phyloP scores from a whole-genome alignment of 2,329 filamentous ascomycete genomes.

The Pezicula carpinea region DNA sequence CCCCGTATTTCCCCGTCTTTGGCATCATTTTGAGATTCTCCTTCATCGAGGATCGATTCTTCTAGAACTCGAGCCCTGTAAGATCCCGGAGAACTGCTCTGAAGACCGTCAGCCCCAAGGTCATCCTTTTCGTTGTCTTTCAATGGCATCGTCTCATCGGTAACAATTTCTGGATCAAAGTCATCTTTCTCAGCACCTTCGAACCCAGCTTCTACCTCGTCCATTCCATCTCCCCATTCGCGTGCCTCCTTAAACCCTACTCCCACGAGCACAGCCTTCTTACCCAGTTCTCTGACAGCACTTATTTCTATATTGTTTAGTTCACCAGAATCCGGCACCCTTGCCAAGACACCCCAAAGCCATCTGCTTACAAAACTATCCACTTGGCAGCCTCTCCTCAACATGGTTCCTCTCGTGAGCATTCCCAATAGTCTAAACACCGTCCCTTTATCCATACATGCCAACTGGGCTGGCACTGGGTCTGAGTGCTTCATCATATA shows the following conservation, averaged over 20 bases:
- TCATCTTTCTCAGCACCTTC: conserved; percentile 33
- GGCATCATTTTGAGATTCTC: neutral
- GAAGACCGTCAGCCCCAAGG: too few species aligned
- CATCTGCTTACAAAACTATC: conserved; percentile 69
- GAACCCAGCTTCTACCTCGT: conserved; percentile 43
- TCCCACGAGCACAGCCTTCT: conserved; percentile 59
- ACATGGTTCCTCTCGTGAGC: conserved; percentile 53
- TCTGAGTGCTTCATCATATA: conserved; percentile 47
- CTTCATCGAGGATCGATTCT: neutral
- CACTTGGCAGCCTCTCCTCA: conserved; percentile 55
- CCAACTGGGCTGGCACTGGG: conserved; percentile 54
- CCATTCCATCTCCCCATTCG: conserved; percentile 35
- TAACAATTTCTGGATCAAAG: conserved; percentile 25
- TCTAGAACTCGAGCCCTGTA: neutral
- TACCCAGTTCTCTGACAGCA: conserved; percentile 73
- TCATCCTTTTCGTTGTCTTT: conserved; percentile 18
- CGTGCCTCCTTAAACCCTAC: conserved; percentile 27
- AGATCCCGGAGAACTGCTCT: too few species aligned
- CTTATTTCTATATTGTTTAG: conserved; percentile 72
- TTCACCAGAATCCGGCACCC: conserved; percentile 68
- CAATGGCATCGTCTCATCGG: conserved; percentile 30
- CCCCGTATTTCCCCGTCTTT: neutral
- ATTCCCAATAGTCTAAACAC: conserved; percentile 63
- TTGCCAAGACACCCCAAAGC: conserved; percentile 79
- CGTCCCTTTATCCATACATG: conserved; percentile 61